Evolutionary conservation across 1,139 yeast genomes (phyloP), one percentile per base, ranked within the genome.

Genomic region (Blastobotrys persicus): DNA sequence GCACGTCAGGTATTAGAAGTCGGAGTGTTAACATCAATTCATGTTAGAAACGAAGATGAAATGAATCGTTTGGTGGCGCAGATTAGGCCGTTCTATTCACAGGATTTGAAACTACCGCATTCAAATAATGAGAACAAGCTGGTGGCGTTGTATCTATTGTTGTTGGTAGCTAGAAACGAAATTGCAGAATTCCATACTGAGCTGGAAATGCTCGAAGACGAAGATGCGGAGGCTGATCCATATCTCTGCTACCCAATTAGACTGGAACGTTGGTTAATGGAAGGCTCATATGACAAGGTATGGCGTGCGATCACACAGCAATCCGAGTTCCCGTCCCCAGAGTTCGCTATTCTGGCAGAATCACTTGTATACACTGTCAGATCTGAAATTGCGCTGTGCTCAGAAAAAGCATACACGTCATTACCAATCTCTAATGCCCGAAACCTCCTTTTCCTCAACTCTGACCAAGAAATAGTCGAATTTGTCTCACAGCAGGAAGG

Each of bases 191-290:
- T 92, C 71, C 97, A 92, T 69, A 83, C 89, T 32, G 96, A 88
- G 66, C 73, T 92, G 56, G 98, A 92, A 67, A 75, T 76, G 53
- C 77, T 91, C 58, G 79, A 77, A 59, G 83, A 80, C 60, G 79
- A 77, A 59, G 84, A 80, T 60, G 75, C 81, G 42, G 88, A 82
- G 56, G 70, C 71, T 34, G 87, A 83, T 59, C 68, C 70, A 51
- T 80, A 73, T 66, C 74, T 92, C 59, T 79, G 81, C 48, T 89
- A 89, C 67, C 98, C 98, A 23, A 83, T 92, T 51, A 81, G 83
- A 59, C 80, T 92, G 59, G 98, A 92, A 67, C 85, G 88, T 59
- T 88, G 95, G 83, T 79, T 92, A 58, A 89, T 92, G 87, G 98
- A 92, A 68, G 98, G 98, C 42, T 86, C 92, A 57, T 92, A 91